Evolutionary conservation across 805 yeast species (phyloP).

Genomic region (Ogataea zsoltii): DNA sequence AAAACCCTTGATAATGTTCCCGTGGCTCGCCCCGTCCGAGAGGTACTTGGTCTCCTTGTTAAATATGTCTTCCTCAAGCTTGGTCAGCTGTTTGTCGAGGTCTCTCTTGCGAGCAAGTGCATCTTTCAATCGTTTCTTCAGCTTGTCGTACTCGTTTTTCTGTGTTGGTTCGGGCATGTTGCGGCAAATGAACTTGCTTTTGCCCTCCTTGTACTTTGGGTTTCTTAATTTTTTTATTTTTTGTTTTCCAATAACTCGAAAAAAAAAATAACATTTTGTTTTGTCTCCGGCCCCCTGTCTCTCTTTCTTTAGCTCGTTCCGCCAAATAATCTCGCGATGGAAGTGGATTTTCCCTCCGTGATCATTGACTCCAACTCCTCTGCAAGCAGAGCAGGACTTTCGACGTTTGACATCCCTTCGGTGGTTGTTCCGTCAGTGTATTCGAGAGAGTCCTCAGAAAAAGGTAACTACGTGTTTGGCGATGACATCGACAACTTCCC

Average conservation of each 20-base stretch:
- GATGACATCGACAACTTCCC: slow-evolving; percentile 46
- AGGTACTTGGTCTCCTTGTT: slow-evolving; percentile 78
- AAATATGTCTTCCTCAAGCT: slow-evolving; percentile 75
- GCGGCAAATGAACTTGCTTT: too few species aligned
- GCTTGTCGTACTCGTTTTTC: slow-evolving; percentile 56
- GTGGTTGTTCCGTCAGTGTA: slow-evolving; percentile 59
- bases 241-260: slow-evolving; percentile 8
- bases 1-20: slow-evolving; percentile 90
- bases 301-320: not conserved
- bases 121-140: slow-evolving; percentile 65
- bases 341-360: slow-evolving; percentile 51
- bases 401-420: slow-evolving; percentile 63
- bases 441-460: slow-evolving; percentile 36
- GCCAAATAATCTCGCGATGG: slow-evolving; percentile 22
- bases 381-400: slow-evolving; percentile 69
- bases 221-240: slow-evolving; percentile 1
- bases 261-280: not conserved
- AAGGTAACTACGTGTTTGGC: slow-evolving; percentile 33
- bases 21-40: slow-evolving; percentile 61
- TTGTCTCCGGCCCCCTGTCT: too few species aligned
- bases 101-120: slow-evolving; percentile 60
- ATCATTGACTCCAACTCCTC: slow-evolving; percentile 70
- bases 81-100: slow-evolving; percentile 62
- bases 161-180: slow-evolving; percentile 19
- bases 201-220: too few species aligned